Percentiles rank a stretch among this genome's conserved stretches.
Evolutionary conservation across 306 rosid genomes (phyloP).

Genomic region (Parietaria judaica): DNA sequence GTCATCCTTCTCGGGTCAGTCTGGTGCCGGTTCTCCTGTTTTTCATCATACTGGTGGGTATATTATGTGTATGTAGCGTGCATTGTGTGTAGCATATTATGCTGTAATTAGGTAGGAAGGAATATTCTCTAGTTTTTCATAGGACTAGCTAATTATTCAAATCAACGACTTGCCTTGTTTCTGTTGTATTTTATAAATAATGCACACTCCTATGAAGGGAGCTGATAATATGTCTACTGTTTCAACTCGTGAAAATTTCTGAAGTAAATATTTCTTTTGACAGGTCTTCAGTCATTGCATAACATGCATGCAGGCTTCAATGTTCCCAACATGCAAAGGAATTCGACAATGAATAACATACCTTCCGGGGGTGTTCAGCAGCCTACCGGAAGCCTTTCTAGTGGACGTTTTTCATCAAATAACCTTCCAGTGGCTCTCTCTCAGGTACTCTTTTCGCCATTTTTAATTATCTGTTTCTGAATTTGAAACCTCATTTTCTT

Average conservation of each 20-base stretch:
- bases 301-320: conserved; percentile 84
- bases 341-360: conserved; percentile 58
- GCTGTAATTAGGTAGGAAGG: no score
- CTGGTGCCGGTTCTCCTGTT: conserved; percentile 88
- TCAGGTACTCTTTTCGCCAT: conserved; percentile 43
- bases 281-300: conserved; percentile 84
- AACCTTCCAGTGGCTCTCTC: conserved; percentile 82
- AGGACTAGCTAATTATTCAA: no score
- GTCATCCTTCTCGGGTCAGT: conserved; percentile 89
- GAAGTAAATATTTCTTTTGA: conserved; percentile 32
- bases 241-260: conserved; percentile 22
- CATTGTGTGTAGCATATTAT: no score
- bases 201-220: background rate
- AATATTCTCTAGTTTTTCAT: no score
- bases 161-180: no score
- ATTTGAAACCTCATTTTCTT: background rate
- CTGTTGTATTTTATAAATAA: no score
- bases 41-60: conserved; percentile 87
- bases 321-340: conserved; percentile 86
- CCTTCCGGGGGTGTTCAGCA: conserved; percentile 95
- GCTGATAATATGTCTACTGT: background rate
- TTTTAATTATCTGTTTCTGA: background rate
- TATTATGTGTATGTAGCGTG: background rate
- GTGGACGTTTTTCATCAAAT: conserved; percentile 83
- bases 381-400: conserved; percentile 72